Percentiles rank a stretch among this genome's conserved stretches.
These are phyloP conservation scores for Escovopsis sp. DNA, from an alignment of 2,329 filamentous ascomycete species.

Conservation along the genomic window DNA sequence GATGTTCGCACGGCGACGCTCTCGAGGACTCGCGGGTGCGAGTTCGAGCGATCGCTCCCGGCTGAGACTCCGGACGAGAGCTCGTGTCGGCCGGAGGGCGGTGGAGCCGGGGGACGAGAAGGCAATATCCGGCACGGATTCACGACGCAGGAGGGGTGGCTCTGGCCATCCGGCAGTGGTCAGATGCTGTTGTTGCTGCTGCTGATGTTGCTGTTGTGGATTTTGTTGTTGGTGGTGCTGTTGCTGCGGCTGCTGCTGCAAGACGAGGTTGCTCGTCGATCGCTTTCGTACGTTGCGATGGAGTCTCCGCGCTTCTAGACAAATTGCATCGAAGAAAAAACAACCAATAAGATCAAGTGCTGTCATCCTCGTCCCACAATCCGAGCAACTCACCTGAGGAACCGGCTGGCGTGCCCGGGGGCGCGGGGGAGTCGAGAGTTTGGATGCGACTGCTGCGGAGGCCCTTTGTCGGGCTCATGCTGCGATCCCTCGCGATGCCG, in stretches of 20 bases:
- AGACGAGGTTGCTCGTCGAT: too few species aligned
- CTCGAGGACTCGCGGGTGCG: constrained; percentile 1
- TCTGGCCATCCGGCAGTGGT: too few species aligned
- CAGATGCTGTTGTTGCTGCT: too few species aligned
- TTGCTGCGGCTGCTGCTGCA: too few species aligned
- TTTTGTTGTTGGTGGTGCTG: constrained; percentile 10
- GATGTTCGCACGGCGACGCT: neutral
- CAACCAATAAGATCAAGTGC: constrained; percentile 16
- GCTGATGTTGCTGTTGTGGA: too few species aligned
- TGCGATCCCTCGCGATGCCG: constrained; percentile 20
- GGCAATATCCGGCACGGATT: neutral
- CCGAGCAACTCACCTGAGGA: constrained; percentile 20
- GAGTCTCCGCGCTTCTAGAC: constrained; percentile 12
- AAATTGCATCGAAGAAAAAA: too few species aligned
- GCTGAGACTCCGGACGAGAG: constrained; percentile 4
- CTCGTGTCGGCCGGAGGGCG: neutral
- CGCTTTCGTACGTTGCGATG: too few species aligned
- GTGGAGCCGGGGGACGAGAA: neutral
- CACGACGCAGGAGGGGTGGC: too few species aligned
- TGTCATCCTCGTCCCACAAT: constrained; percentile 7
- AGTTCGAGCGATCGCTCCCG: constrained; percentile 1
- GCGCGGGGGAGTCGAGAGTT: constrained; percentile 37
- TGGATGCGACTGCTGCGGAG: constrained; percentile 34
- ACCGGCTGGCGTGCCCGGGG: constrained; percentile 34
- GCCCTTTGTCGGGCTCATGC: constrained; percentile 21